A percentile compares a stretch with the other conserved stretches of the same genome.
These are phyloP conservation scores for Carallia brachiata DNA, from an alignment of 345 rosid genomes.

Conservation along the genomic window DNA sequence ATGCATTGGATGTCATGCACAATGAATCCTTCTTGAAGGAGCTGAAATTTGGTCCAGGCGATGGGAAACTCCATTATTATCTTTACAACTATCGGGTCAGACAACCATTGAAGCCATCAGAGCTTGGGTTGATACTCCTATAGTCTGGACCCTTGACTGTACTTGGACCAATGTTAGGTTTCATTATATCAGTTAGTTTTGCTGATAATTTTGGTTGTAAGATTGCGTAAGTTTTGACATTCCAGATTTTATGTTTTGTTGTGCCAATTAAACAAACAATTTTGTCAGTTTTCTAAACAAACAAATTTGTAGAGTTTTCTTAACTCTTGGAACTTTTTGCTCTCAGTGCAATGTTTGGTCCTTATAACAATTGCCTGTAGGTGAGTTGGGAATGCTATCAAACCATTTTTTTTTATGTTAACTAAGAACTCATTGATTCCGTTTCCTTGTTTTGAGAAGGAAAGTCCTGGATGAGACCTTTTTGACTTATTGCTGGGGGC, in stretches of 20 bases:
- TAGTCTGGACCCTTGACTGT: conserved; percentile 22
- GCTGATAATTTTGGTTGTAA: conserved; percentile 1
- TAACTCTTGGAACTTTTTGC: background rate
- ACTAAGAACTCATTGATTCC: too few relatives aligned
- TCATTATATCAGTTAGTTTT: background rate
- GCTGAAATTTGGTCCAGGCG: conserved; percentile 85
- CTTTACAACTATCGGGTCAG: conserved; percentile 66
- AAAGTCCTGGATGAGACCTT: too few relatives aligned
- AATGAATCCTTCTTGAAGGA: conserved; percentile 78
- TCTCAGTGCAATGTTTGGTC: background rate
- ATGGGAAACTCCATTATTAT: conserved; percentile 87
- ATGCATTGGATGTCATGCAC: conserved; percentile 83
- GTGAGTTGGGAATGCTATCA: too few relatives aligned
- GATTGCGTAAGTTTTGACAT: background rate
- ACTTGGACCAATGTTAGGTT: background rate
- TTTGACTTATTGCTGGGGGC: too few relatives aligned
- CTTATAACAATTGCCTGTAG: background rate
- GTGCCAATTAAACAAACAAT: background rate
- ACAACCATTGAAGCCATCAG: conserved; percentile 56
- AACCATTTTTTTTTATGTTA: too few relatives aligned
- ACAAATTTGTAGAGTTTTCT: background rate
- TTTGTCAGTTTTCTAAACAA: background rate
- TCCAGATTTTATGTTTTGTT: background rate
- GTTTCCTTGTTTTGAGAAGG: too few relatives aligned
- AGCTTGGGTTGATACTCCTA: conserved; percentile 82